A percentile compares a stretch with the other conserved stretches of the same genome.
These are phyloP conservation scores for Prunus mira DNA, from an alignment of 306 rosid genomes.

Conservation along the genomic window DNA sequence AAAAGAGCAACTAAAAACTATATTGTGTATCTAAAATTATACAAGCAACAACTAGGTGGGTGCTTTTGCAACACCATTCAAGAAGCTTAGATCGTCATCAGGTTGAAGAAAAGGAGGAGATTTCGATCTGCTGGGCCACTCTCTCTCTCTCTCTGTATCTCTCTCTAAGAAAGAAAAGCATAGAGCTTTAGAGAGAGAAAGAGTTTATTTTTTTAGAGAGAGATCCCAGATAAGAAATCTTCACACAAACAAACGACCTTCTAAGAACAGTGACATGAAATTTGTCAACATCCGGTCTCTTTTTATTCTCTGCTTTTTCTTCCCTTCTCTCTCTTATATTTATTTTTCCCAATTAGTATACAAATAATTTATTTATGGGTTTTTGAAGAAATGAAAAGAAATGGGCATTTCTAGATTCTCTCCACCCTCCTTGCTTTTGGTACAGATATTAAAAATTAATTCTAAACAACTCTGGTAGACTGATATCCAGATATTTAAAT, in stretches of 20 bases:
- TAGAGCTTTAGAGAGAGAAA: slow-evolving; percentile 35
- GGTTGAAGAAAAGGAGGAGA: slow-evolving; percentile 41
- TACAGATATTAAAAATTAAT: slow-evolving; percentile 29
- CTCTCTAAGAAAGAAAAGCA: slow-evolving; percentile 21
- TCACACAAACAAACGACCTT: slow-evolving; percentile 94
- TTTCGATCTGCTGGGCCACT: slow-evolving; percentile 98
- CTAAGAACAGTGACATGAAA: slow-evolving; percentile 98
- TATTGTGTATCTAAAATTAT: slow-evolving; percentile 22
- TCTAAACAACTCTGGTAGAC: slow-evolving; percentile 2
- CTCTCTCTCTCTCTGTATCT: slow-evolving; percentile 35
- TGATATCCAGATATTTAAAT: background rate
- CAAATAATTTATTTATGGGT: slow-evolving; percentile 27
- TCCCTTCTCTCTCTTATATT: slow-evolving; percentile 43
- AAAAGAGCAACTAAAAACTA: slow-evolving; percentile 29
- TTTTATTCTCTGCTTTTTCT: slow-evolving; percentile 94
- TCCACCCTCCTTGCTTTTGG: slow-evolving; percentile 52
- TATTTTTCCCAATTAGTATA: slow-evolving; percentile 11
- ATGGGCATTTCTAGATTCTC: slow-evolving; percentile 81
- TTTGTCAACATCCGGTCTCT: slow-evolving; percentile 99
- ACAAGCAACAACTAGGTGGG: slow-evolving; percentile 48
- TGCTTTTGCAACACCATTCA: slow-evolving; percentile 60
- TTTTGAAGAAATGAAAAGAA: slow-evolving; percentile 41
- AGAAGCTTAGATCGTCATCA: slow-evolving; percentile 72
- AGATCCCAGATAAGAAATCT: slow-evolving; percentile 99
- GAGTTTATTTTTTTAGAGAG: slow-evolving; percentile 51